Conservation (phyloP, 495 filamentous ascomycete genomes). For the Hypoxylon fuscum region DNA sequence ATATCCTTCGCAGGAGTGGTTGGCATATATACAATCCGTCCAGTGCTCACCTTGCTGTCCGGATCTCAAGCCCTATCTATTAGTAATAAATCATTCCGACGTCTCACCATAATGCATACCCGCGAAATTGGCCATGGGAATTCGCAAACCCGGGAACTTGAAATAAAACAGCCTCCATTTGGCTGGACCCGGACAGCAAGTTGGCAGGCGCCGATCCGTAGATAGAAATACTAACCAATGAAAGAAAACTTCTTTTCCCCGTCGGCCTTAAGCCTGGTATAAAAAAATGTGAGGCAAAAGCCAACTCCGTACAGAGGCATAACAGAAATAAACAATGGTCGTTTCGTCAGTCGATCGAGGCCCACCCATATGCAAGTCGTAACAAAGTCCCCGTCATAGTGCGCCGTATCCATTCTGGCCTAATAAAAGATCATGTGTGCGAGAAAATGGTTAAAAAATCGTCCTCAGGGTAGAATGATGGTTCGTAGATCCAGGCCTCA, state of each 20-base stretch:
- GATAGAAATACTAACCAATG: constrained; percentile 44
- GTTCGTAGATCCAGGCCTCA: constrained; percentile 27
- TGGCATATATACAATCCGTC: constrained; percentile 56
- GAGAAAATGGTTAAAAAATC: constrained; percentile 31
- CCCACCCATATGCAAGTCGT: constrained; percentile 48
- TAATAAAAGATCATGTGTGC: constrained; percentile 41
- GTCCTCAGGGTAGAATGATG: constrained; percentile 26
- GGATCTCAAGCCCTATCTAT: constrained; percentile 51
- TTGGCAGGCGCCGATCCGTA: constrained; percentile 42
- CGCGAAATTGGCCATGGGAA: constrained; percentile 38
- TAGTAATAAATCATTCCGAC: constrained; percentile 42
- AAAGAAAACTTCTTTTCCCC: constrained; percentile 43
- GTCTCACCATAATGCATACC: constrained; percentile 43
- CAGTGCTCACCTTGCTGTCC: constrained; percentile 62
- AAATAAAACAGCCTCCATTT: constrained; percentile 38
- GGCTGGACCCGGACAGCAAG: constrained; percentile 50
- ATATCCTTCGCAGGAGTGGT: constrained; percentile 49
- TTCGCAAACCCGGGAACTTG: constrained; percentile 35
- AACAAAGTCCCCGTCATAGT: constrained; percentile 42
- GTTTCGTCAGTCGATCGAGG: constrained; percentile 42
- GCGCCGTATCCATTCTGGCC: constrained; percentile 47
- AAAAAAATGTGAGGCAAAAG: constrained; percentile 34
- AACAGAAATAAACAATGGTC: constrained; percentile 39
- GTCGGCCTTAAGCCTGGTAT: constrained; percentile 42
- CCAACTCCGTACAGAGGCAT: constrained; percentile 44